phyloP scores from a whole-genome alignment of 225 moss, liverwort and hornwort species.

The Pseudoscleropodium purum region DNA sequence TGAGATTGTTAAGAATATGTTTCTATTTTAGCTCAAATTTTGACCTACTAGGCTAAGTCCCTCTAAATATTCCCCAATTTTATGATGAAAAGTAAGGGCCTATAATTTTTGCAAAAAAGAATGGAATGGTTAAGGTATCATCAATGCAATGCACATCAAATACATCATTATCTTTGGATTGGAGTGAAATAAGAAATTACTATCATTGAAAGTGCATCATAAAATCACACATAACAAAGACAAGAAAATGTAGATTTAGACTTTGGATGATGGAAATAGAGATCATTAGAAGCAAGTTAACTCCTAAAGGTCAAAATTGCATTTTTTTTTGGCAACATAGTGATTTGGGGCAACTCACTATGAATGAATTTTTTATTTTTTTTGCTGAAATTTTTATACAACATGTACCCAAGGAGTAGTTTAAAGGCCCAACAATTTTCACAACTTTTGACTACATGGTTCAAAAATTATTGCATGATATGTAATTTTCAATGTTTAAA shows the following conservation, averaged over 20 bases:
- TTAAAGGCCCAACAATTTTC: too few relatives aligned
- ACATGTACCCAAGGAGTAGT: too few relatives aligned
- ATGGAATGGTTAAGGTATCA: too few relatives aligned
- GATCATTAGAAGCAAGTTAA: neutral
- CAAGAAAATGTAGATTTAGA: neutral
- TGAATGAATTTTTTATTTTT: too few relatives aligned
- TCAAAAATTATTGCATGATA: too few relatives aligned
- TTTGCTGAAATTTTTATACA: too few relatives aligned
- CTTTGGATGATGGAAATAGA: neutral
- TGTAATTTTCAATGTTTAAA: too few relatives aligned
- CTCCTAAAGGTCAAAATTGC: too few relatives aligned
- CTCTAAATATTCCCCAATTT: neutral
- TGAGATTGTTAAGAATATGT: rapidly evolving
- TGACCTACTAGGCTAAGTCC: neutral
- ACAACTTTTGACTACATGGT: too few relatives aligned
- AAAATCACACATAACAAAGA: neutral
- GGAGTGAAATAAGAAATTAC: neutral
- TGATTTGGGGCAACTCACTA: too few relatives aligned
- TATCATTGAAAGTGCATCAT: neutral
- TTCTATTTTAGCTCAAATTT: neutral
- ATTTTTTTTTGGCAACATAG: too few relatives aligned
- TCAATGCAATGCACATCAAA: neutral
- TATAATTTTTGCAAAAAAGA: neutral
- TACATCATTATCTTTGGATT: neutral
- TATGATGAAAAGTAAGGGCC: rapidly evolving